Evolutionary conservation across 805 yeast species (phyloP).

Genomic region (Yarrowia sp.): DNA sequence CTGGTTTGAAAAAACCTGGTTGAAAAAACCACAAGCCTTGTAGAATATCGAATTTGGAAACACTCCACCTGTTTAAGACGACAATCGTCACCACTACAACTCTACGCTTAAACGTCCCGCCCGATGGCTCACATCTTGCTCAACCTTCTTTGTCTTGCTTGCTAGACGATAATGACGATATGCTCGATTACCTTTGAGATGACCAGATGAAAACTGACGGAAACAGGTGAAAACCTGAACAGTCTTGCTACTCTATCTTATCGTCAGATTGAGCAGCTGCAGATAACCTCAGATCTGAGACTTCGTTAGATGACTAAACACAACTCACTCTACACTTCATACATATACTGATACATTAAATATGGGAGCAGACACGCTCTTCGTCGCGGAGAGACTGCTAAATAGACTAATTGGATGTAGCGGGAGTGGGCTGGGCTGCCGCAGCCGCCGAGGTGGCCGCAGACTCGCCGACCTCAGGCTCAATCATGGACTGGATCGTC

Average conservation of each 20-base stretch:
- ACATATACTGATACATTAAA: slow-evolving; percentile 36
- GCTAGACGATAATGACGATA: no score
- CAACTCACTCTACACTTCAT: neutral
- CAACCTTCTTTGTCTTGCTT: slow-evolving; percentile 1
- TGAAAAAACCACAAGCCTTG: no score
- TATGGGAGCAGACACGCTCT: slow-evolving; percentile 12
- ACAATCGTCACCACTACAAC: no score
- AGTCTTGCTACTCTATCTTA: no score
- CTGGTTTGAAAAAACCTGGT: no score
- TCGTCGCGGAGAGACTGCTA: neutral
- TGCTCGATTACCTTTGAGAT: neutral
- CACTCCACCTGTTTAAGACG: neutral
- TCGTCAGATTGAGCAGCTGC: no score
- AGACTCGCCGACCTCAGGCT: slow-evolving; percentile 20
- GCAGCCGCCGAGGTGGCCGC: slow-evolving; percentile 8
- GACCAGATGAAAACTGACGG: no score
- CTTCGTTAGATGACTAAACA: no score
- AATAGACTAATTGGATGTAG: slow-evolving; percentile 20
- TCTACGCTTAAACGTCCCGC: neutral
- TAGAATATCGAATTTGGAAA: neutral
- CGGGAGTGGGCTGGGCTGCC: slow-evolving; percentile 8
- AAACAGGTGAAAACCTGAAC: no score
- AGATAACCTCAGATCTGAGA: no score
- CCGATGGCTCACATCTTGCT: neutral
- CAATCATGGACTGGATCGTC: slow-evolving; percentile 28